phyloP scores from a whole-genome alignment of 179 eudicot genomes.

The Sideroxylon spinosum region DNA sequence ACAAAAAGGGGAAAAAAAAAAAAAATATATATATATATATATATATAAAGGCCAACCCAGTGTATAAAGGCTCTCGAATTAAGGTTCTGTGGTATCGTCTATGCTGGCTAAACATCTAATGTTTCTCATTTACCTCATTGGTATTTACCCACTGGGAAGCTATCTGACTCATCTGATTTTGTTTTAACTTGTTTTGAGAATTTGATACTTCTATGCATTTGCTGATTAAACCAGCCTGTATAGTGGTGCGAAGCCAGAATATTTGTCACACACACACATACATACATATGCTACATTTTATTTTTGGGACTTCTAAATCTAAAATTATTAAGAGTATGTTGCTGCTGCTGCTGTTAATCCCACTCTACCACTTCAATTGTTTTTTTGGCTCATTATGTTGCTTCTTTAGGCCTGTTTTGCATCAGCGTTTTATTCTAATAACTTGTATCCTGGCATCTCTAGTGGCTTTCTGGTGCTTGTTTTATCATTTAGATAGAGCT shows the following conservation, averaged over 20 bases:
- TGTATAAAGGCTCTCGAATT: too few relatives aligned
- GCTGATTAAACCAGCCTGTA: not conserved
- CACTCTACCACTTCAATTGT: not conserved
- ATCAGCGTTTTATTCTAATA: too few relatives aligned
- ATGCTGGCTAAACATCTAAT: not conserved
- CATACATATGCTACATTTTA: not conserved
- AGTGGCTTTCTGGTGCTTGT: too few relatives aligned
- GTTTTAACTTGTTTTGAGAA: not conserved
- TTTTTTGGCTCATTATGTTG: not conserved
- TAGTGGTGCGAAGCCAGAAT: not conserved
- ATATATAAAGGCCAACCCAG: too few relatives aligned
- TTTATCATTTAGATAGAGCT: too few relatives aligned
- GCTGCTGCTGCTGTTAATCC: too few relatives aligned
- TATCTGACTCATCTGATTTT: not conserved
- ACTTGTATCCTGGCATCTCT: too few relatives aligned
- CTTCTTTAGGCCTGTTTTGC: not conserved
- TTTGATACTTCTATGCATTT: not conserved
- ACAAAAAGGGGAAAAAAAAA: not conserved
- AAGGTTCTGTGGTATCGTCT: too few relatives aligned
- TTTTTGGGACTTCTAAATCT: not conserved
- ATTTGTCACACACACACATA: too few relatives aligned
- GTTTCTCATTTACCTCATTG: not conserved
- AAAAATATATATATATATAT: too few relatives aligned
- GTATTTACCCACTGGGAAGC: not conserved
- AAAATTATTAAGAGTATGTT: too few relatives aligned